Evolutionary conservation across 768 basidiomycete species (phyloP), one percentile per base, ranked within the genome.

Genomic region (Asterophora lycoperdoides): DNA sequence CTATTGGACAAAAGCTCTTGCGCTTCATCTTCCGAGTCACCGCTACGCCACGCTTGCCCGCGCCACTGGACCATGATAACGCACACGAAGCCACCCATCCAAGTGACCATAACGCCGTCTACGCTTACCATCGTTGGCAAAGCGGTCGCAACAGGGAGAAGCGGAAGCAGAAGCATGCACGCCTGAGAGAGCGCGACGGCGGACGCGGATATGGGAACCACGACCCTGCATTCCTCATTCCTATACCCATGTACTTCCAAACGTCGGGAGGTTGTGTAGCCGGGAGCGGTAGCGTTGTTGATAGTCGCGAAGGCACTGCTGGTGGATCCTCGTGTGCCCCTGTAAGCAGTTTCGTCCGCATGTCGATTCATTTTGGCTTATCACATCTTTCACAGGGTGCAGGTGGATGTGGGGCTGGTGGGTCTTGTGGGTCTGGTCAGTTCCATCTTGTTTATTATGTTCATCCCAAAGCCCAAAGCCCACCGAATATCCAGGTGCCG

Each of bases 31-130:
- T 48, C 14, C 17, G 30, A 44, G 23, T 54, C 38, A 38, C 46
- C 14, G 29, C 41, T 41, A 56, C 56, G 17, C 60, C 61, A 1
- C 63, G 66, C 15, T 62, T 64, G 45, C 65, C 73, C 23, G 58
- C 64, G 5, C 63, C 67, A 0, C 62, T 65, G 1, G 10, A 13
- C 7, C 64, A 58, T 6, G 51, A 56, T 15, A 68, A 71, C 29
- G 66, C 72, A 29, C 67, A 71, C 51, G 69, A 68, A 0, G 76
- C 73, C 7, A 80, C 79, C 1, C 78, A 80, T 53, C 75, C 78
- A 3, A 76, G 75, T 46, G 66, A 74, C 35, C 77, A 80, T 56
- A 72, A 74, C 46, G 63, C 73, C 1, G 62, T 74, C 6, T 58
- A 67, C 37, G 60, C 64, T 8, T 64, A 61, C 37, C 64, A 65